phyloP scores from a whole-genome alignment of 2,329 filamentous ascomycete genomes.

The Akanthomyces muscarius region DNA sequence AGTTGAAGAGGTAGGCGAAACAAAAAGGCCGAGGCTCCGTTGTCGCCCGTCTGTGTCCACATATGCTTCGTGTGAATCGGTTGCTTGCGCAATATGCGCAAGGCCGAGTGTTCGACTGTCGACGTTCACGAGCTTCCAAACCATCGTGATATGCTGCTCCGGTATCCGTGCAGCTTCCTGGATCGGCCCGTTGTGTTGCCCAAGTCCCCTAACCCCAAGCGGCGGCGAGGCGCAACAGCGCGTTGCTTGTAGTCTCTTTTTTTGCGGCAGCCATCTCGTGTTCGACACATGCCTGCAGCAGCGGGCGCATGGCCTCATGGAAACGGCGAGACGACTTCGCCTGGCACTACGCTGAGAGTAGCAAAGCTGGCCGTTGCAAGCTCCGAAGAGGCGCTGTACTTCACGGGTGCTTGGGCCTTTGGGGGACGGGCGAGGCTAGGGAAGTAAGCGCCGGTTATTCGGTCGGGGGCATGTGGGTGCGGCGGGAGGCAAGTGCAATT shows the following conservation, averaged over 20 bases:
- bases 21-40: slow-evolving; percentile 12
- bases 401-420: slow-evolving; percentile 1
- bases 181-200: slow-evolving; percentile 13
- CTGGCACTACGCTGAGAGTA: neutral
- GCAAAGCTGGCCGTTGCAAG: neutral
- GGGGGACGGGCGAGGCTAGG: neutral
- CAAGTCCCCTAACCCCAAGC: slow-evolving; percentile 13
- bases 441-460: slow-evolving; percentile 15
- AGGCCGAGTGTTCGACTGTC: neutral
- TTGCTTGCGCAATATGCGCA: neutral
- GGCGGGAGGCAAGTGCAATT: neutral
- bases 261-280: neutral
- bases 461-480: slow-evolving; percentile 15
- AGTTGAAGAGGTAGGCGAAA: neutral
- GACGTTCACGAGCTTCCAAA: neutral
- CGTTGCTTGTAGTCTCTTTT: neutral
- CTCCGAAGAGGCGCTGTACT: slow-evolving; percentile 1
- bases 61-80: neutral
- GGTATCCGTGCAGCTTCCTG: neutral
- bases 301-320: neutral
- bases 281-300: neutral
- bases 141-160: neutral
- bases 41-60: slow-evolving; percentile 1
- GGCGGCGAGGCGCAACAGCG: neutral
- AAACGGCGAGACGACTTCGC: neutral